Evolutionary conservation across 345 rosid species (phyloP).

Genomic region (Cardamine occulta): DNA sequence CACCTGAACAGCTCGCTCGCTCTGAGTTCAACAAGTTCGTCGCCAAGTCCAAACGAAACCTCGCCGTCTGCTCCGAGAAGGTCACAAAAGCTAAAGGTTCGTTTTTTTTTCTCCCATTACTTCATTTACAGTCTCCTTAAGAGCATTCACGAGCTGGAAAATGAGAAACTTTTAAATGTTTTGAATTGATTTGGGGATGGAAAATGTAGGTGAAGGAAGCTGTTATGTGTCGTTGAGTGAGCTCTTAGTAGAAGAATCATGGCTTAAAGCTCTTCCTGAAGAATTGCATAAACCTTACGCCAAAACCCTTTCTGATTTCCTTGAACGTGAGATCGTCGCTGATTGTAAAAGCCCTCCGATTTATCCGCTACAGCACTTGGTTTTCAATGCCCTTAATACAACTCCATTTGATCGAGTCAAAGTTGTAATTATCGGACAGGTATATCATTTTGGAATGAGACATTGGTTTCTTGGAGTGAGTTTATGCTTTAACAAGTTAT

Average conservation of each 20-base stretch:
- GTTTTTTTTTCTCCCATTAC: neutral
- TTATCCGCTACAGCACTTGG: slow-evolving; percentile 78
- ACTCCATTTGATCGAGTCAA: slow-evolving; percentile 79
- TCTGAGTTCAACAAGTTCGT: slow-evolving; percentile 62
- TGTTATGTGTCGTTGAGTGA: slow-evolving; percentile 66
- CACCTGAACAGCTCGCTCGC: slow-evolving; percentile 59
- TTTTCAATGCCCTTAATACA: slow-evolving; percentile 84
- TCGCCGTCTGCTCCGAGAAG: slow-evolving; percentile 62
- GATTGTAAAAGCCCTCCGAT: slow-evolving; percentile 42
- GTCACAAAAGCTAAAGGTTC: slow-evolving; percentile 62
- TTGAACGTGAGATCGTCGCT: slow-evolving; percentile 56
- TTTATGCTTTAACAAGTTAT: neutral
- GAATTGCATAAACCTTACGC: slow-evolving; percentile 78
- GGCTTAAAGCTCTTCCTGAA: slow-evolving; percentile 72
- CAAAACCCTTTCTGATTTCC: slow-evolving; percentile 57
- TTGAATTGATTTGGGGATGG: slow-evolving; percentile 18
- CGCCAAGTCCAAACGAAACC: slow-evolving; percentile 72
- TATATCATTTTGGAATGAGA: slow-evolving; percentile 14
- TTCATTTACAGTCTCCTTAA: slow-evolving; percentile 27
- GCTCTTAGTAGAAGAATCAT: slow-evolving; percentile 84
- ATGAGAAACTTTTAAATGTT: neutral
- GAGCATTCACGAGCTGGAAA: neutral
- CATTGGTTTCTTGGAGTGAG: slow-evolving; percentile 6
- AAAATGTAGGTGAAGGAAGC: slow-evolving; percentile 43
- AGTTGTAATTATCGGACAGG: slow-evolving; percentile 91